A percentile compares a stretch with the other conserved stretches of the same genome.
Conservation (phyloP, 2,329 filamentous ascomycete species). For the Microascus cirrosus region DNA sequence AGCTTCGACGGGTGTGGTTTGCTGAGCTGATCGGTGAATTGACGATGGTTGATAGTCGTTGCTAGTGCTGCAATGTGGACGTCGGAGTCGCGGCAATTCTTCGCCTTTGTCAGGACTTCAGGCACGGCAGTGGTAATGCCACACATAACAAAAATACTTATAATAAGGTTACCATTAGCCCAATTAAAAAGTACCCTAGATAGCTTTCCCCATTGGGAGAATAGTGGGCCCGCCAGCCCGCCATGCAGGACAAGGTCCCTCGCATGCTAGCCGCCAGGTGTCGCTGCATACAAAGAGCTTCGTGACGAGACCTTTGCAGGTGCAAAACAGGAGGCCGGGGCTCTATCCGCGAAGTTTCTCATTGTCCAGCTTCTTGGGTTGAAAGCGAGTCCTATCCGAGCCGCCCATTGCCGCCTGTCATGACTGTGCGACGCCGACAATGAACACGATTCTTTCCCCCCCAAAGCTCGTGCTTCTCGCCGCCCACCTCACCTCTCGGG, state of each 20-base stretch:
- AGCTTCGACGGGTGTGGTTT: background rate
- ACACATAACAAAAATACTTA: background rate
- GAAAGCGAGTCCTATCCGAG: background rate
- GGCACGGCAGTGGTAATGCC: background rate
- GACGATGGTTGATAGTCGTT: background rate
- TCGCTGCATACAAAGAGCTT: background rate
- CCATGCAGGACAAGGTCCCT: background rate
- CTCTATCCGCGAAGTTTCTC: background rate
- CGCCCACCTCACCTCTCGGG: slow-evolving; percentile 54
- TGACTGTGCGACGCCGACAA: background rate
- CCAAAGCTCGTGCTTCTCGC: slow-evolving; percentile 64
- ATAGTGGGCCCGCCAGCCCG: background rate
- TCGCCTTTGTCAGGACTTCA: background rate
- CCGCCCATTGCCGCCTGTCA: background rate
- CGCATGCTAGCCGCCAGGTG: background rate
- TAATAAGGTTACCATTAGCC: background rate
- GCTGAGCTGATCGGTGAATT: background rate
- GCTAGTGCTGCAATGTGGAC: background rate
- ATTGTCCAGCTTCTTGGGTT: background rate
- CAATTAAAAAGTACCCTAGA: background rate
- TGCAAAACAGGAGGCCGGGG: background rate
- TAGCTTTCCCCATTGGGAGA: background rate
- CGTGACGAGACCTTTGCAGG: background rate
- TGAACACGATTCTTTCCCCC: slow-evolving; percentile 35
- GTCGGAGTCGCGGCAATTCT: background rate